Evolutionary conservation across 257 asterid species (phyloP), one percentile per base, ranked within the genome.

Genomic region (Nicotiana attenuata): DNA sequence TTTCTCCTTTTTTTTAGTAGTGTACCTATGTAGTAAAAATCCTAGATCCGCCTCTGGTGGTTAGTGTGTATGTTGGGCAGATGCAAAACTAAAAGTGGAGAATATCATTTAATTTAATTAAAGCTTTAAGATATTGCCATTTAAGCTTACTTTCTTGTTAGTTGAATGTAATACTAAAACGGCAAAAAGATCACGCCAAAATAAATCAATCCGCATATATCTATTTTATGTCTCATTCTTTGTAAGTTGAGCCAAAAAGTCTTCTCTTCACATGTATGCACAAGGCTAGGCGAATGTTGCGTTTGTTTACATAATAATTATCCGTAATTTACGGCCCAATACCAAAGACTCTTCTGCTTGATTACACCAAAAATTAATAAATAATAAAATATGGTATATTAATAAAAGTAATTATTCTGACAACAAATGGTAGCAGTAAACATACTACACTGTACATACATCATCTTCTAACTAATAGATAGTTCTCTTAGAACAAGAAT

Each of bases 371-470:
- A 55, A 55, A 16, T 16, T 16, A 55, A 16, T 55, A 55, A 55
- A 55, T 16, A 55, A 55, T 55, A 5, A 55, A 14, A 16, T 55
- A 55, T 55, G 7, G 5, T 55, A 55, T 55, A 55, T 14, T 55
- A 55, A 7, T 16, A 14, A 55, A 15, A 53, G 2, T 53, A 53
- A 53, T 15, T 4, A 1, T 55, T 55, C 16, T 55, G 20, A 55
- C 60, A 55, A 55, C 60, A 55, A 50, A 55, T 55, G 7, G 20
- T 55, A 55, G 60, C 20, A 55, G 60, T 55, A 55, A 76, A 22
- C 80, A 28, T 76, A 55, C 65, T 76, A 76, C 80, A 76, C 65
- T 76, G 59, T 53, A 76, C 80, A 76, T 52, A 50, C 64, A 47
- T 50, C 80, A 50, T 52, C 26, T 33, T 52, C 60, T 29, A 76